Evolutionary conservation across 306 rosid genomes (phyloP), one percentile per base, ranked within the genome.

Genomic region (Cicer chorassanicum): DNA sequence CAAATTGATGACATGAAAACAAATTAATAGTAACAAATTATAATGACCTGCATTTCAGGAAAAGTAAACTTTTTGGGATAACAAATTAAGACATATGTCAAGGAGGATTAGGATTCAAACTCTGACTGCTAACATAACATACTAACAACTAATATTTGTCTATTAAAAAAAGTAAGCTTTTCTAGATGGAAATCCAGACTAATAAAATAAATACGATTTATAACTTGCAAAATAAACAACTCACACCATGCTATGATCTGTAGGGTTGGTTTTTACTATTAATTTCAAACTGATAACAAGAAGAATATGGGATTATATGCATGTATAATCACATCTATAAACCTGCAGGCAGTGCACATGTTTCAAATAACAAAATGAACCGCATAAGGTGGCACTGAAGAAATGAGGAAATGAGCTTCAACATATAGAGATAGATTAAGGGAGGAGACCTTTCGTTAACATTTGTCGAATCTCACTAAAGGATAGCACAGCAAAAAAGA

Each of bases 1-100:
- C 29, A 64, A 42, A 63, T 39, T 43, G 69, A 71, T 42, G 72
- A 46, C 36, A 72, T 9, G 13, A 68, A 68, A 11, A 67, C 7
- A 43, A 73, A 66, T 60, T 49, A 18, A 19, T 39, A 42, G 51
- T 24, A 70, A 38, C 21, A 76, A 13, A 46, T 16, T 43, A 38
- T 13, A 68, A 19, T 10, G 76, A 8, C 21, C 8, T 39, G 69
- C 62, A 45, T 14, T n/a, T 44, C 55, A 21, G 29, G 29, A 21
- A 1, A 21, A 21, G 29, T 21, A 21, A 21, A 21, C 29, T 21
- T 21, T 21, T 21, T 21, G 29, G 29, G 29, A 21, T 21, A 21
- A 21, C 29, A 21, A 21, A 21, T 21, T 21, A 1, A 21, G 29
- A 21, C 29, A 21, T 21, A 21, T 21, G 29, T 21, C 29, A 21